A percentile compares a stretch with the other conserved stretches of the same genome.
These are phyloP conservation scores for Decorospora gaudefroyi DNA, from an alignment of 2,329 filamentous ascomycete genomes.

Conservation along the genomic window DNA sequence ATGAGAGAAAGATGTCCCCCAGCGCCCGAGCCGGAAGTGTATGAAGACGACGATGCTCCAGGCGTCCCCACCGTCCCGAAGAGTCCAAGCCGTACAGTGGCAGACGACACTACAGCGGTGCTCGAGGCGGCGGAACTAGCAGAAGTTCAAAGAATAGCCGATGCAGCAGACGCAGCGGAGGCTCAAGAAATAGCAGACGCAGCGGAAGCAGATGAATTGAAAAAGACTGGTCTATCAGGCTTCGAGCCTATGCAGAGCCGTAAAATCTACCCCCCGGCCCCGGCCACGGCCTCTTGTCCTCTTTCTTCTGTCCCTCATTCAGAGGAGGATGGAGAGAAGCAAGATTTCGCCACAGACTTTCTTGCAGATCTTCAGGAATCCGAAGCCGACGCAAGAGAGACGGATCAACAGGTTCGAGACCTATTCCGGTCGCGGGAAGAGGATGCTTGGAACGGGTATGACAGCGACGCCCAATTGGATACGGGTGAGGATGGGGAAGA, in stretches of 20 bases:
- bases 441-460: neutral
- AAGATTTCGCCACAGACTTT: too few species aligned
- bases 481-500: neutral
- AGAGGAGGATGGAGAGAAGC: too few species aligned
- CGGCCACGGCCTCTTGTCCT: too few species aligned
- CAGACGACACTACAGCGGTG: neutral
- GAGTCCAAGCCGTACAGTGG: too few species aligned
- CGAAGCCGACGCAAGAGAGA: neutral
- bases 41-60: neutral
- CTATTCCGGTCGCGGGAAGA: neutral
- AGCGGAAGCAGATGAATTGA: neutral
- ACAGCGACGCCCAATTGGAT: neutral
- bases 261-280: too few species aligned
- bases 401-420: neutral
- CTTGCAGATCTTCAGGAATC: neutral
- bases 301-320: too few species aligned
- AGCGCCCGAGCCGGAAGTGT: neutral
- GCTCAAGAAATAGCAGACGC: neutral
- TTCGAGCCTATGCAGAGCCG: too few species aligned
- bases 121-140: neutral
- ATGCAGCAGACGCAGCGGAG: neutral
- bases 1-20: neutral
- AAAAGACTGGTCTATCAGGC: too few species aligned
- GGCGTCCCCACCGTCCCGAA: neutral
- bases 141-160: neutral